A percentile compares a stretch with the other conserved stretches of the same genome.
Conservation (phyloP, 441 rosid genomes). For the Pelargonium fulgidum region DNA sequence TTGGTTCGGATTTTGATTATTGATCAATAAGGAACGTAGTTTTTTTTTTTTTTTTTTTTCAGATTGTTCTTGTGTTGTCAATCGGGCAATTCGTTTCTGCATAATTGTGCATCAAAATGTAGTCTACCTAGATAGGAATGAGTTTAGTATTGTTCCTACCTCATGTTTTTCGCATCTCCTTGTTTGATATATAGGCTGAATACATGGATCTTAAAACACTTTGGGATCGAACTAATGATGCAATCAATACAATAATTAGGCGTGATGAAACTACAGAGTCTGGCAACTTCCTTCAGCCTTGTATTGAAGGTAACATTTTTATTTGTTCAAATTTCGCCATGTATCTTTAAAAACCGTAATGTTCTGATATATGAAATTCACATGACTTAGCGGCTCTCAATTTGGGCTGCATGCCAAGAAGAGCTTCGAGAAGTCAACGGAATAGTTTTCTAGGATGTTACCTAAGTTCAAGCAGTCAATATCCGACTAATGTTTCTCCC, state of each 20-base stretch:
- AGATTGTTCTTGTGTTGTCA: too few relatives aligned
- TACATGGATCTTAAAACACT: conserved; percentile 53
- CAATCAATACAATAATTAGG: conserved; percentile 54
- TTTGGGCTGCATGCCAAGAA: conserved; percentile 53
- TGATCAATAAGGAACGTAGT: too few relatives aligned
- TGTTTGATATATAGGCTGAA: conserved; percentile 39
- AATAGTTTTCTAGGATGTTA: conserved; percentile 40
- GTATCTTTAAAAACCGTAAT: too few relatives aligned
- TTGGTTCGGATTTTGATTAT: too few relatives aligned
- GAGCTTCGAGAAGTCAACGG: conserved; percentile 52
- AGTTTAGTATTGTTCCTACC: too few relatives aligned
- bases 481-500: conserved; percentile 11
- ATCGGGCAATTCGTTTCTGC: too few relatives aligned
- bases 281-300: conserved; percentile 51
- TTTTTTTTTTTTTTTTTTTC: too few relatives aligned
- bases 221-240: conserved; percentile 47
- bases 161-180: conserved; percentile 12
- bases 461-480: conserved; percentile 30
- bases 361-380: background rate
- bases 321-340: background rate
- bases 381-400: conserved; percentile 49
- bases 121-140: too few relatives aligned
- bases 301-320: conserved; percentile 49
- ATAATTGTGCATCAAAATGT: too few relatives aligned
- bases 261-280: conserved; percentile 53